Conservation (phyloP, 2,329 filamentous ascomycete genomes). For the Colletotrichum eleusines region DNA sequence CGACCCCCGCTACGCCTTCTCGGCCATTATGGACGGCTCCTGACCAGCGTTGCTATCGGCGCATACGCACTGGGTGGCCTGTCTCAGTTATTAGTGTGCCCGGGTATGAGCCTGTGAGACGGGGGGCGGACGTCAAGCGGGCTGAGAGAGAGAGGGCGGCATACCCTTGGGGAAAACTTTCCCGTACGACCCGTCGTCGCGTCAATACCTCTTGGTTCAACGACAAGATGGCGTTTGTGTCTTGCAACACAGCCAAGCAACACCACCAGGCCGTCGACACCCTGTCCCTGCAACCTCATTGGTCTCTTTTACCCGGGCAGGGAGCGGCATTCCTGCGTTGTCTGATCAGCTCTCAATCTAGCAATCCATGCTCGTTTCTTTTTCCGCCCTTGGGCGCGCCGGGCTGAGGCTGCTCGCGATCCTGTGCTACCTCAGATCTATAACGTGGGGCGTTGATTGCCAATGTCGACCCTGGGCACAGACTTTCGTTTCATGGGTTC, state of each 20-base stretch:
- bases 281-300: slow-evolving; percentile 26
- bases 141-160: slow-evolving; percentile 18
- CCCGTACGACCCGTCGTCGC: slow-evolving; percentile 25
- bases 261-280: slow-evolving; percentile 6
- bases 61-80: slow-evolving; percentile 10
- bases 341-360: slow-evolving; percentile 28
- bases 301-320: slow-evolving; percentile 13
- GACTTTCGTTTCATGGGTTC: neutral
- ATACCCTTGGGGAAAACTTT: slow-evolving; percentile 22
- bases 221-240: slow-evolving; percentile 29
- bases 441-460: slow-evolving; percentile 25
- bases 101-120: slow-evolving; percentile 27
- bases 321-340: slow-evolving; percentile 21
- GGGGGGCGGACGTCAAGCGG: slow-evolving; percentile 32
- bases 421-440: slow-evolving; percentile 27
- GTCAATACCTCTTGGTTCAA: slow-evolving; percentile 4
- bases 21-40: slow-evolving; percentile 41
- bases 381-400: slow-evolving; percentile 17
- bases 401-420: slow-evolving; percentile 28
- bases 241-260: slow-evolving; percentile 27
- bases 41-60: slow-evolving; percentile 30
- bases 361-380: slow-evolving; percentile 34
- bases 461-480: neutral
- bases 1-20: slow-evolving; percentile 64
- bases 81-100: slow-evolving; percentile 29